phyloP scores from a whole-genome alignment of 164 flowering plant species.

The Kalanchoe fedtschenkoi region DNA sequence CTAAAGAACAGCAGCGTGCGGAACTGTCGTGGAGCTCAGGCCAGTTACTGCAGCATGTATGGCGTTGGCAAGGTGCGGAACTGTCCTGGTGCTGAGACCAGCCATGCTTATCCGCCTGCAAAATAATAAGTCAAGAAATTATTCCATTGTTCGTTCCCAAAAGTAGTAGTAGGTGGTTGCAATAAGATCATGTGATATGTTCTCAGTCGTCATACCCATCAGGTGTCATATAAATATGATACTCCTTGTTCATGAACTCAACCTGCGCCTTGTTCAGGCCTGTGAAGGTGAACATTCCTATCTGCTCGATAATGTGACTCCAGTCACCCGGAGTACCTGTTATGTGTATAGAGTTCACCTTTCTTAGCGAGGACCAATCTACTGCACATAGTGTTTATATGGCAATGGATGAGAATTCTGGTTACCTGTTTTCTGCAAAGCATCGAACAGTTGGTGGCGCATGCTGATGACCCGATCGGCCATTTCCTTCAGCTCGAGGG shows the following conservation, averaged over 20 bases:
- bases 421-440: conserved; percentile 68
- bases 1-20: conserved; percentile 87
- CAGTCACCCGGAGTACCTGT: conserved; percentile 98
- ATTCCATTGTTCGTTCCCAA: too few species aligned
- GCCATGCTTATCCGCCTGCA: too few species aligned
- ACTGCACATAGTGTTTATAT: neutral
- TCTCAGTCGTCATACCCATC: conserved; percentile 57
- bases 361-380: neutral
- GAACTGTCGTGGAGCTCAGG: conserved; percentile 75
- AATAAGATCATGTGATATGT: too few species aligned
- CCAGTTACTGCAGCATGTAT: conserved; percentile 21
- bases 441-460: conserved; percentile 76
- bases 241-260: conserved; percentile 84
- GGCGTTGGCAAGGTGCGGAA: too few species aligned
- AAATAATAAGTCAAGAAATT: too few species aligned
- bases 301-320: conserved; percentile 97
- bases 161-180: too few species aligned
- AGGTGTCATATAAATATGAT: conserved; percentile 93
- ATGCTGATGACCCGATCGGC: conserved; percentile 94
- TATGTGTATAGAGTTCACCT: neutral
- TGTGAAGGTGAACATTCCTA: conserved; percentile 97
- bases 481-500: conserved; percentile 91
- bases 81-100: too few species aligned
- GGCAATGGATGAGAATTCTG: too few species aligned
- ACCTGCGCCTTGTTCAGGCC: conserved; percentile 84